These are phyloP conservation scores for Leccinum ochraceum DNA, from an alignment of 768 basidiomycete genomes.

Conservation along the genomic window DNA sequence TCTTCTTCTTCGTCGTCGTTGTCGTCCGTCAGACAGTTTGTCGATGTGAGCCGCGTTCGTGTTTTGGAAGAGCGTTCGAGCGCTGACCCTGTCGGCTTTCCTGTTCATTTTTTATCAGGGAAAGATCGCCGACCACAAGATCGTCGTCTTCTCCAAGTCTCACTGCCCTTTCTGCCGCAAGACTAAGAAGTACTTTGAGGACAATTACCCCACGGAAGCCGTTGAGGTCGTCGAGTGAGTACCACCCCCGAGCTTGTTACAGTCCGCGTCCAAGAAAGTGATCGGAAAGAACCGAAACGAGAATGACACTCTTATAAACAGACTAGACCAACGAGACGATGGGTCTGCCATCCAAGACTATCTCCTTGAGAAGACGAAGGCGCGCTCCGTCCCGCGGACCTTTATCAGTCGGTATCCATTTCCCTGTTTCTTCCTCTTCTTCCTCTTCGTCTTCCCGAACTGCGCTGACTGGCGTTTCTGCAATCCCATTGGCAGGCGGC, in stretches of 20 bases:
- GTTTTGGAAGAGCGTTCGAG: background rate
- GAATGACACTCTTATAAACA: background rate
- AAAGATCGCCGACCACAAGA: constrained; percentile 49
- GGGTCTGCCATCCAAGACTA: constrained; percentile 67
- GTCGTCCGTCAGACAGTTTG: constrained; percentile 35
- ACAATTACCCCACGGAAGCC: constrained; percentile 39
- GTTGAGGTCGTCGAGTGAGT: constrained; percentile 51
- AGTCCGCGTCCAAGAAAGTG: background rate
- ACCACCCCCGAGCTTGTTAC: background rate
- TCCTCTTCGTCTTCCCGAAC: background rate
- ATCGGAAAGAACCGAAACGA: background rate
- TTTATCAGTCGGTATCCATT: constrained; percentile 60
- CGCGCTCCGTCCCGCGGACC: constrained; percentile 73
- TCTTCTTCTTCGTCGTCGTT: constrained; percentile 10
- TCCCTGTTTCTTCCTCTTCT: background rate
- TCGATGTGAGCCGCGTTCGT: constrained; percentile 39
- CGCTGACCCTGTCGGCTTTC: constrained; percentile 38
- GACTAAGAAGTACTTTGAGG: constrained; percentile 49
- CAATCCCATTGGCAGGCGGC: constrained; percentile 15
- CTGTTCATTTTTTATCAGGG: constrained; percentile 37
- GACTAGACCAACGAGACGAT: constrained; percentile 61
- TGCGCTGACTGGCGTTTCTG: background rate
- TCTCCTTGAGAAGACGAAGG: constrained; percentile 60
- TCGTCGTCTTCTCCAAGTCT: constrained; percentile 62
- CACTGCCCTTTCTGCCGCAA: constrained; percentile 53